Base-by-base conservation (phyloP, 176 grass and related monocot species). In the Eragrostis nindensis region DNA sequence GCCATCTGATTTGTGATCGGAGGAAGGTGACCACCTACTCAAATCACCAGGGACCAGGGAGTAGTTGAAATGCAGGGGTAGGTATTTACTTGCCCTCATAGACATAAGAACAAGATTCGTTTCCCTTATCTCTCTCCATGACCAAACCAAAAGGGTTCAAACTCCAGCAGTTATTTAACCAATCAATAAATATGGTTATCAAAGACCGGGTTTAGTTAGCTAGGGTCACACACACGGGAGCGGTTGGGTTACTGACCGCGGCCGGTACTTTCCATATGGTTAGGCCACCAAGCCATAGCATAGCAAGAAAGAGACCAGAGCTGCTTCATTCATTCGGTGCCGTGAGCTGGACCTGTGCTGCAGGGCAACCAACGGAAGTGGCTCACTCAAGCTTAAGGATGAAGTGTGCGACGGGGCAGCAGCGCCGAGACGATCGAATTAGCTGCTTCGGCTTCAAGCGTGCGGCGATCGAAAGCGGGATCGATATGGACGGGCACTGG, bases 121-220 rank as follows among this genome's bases (percentile, higher is more conserved):
- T 48, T 11, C 38, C 26, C 24, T 38, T 53, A n/a, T 15, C 25
- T 29, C 52, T 42, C 18, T 30, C 8, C 19, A 73, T 65, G 45
- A 27, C 74, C 21, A 24, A 30, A 13, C 69, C 75, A 44, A 17
- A 7, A 24, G 0, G 25, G 47, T 48, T 8, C 29, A 36, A 29
- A 36, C 26, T 49, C 30, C 24, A 62, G 22, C 1, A 26, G 17
- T 60, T 8, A 61, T 22, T 24, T 24, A 42, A 36, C 13, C 7
- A 25, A 17, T 13, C 13, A 22, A 25, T 77, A 26, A 73, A 32
- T 22, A 39, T 14, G 39, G 21, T 66, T 43, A 40, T 72, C 26
- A 79, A 79, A 88, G 68, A 88, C 60, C 24, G 61, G 42, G 15
- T 22, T 66, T 65, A 48, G 76, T 84, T 77, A n/a, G 66, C 55